Percentiles rank a stretch among this genome's conserved stretches.
phyloP scores from a whole-genome alignment of 225 moss, liverwort and hornwort genomes.

The Sphagnum tenellum region DNA sequence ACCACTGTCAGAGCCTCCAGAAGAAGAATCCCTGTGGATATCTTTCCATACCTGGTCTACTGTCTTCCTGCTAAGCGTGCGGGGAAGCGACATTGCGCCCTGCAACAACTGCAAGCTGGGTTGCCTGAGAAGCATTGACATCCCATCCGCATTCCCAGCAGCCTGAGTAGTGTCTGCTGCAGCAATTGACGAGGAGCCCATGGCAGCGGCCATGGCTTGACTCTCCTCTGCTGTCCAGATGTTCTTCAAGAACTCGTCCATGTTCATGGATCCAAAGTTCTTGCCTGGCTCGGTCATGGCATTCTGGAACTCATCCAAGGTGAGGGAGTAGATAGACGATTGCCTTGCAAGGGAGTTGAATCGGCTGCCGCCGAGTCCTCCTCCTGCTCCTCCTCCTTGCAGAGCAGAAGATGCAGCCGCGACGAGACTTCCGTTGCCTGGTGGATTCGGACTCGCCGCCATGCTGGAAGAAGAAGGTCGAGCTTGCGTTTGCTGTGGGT shows the following conservation, averaged over 20 bases:
- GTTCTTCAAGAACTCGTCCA: constrained; percentile 91
- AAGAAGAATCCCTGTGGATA: constrained; percentile 27
- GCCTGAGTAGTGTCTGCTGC: background rate
- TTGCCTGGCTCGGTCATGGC: constrained; percentile 63
- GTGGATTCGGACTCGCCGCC: constrained; percentile 15
- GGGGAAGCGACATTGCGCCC: constrained; percentile 17
- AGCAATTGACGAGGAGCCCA: constrained; percentile 16
- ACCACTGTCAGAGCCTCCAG: constrained; percentile 28
- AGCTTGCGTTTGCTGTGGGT: constrained; percentile 42
- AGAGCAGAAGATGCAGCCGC: constrained; percentile 14
- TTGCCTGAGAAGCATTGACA: constrained; percentile 42
- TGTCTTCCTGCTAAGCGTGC: constrained; percentile 76
- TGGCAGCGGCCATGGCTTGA: constrained; percentile 78
- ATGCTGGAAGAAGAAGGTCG: constrained; percentile 7
- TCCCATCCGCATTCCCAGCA: constrained; percentile 26
- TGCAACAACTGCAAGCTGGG: constrained; percentile 14
- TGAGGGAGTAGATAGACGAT: constrained; percentile 79
- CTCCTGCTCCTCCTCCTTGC: constrained; percentile 26
- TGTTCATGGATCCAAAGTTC: constrained; percentile 93
- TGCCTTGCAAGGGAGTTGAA: constrained; percentile 67
- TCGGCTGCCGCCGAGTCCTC: constrained; percentile 44
- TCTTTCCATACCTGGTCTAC: constrained; percentile 97
- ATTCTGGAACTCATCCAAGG: constrained; percentile 78
- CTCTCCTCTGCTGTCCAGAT: constrained; percentile 85
- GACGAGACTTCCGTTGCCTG: constrained; percentile 16